phyloP scores from a whole-genome alignment of 2,329 filamentous ascomycete genomes.

The Fusarium paranaense region DNA sequence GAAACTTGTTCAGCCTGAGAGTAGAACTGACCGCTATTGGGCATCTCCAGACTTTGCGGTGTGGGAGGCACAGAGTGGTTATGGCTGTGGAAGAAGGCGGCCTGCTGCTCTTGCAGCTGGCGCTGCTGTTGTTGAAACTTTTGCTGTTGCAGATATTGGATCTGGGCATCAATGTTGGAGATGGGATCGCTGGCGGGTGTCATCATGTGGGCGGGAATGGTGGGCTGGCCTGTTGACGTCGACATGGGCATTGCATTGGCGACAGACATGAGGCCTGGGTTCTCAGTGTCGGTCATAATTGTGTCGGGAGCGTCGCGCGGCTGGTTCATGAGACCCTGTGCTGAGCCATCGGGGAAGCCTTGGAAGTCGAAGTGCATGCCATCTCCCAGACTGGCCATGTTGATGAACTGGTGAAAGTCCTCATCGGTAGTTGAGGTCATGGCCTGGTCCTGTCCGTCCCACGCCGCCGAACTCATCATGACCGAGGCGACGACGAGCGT shows the following conservation, averaged over 20 bases:
- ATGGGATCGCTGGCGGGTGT: slow-evolving; percentile 63
- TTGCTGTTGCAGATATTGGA: slow-evolving; percentile 74
- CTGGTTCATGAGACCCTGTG: slow-evolving; percentile 48
- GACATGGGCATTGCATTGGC: slow-evolving; percentile 59
- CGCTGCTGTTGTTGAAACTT: slow-evolving; percentile 70
- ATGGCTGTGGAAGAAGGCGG: slow-evolving; percentile 65
- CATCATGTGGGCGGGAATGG: slow-evolving; percentile 60
- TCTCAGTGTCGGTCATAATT: slow-evolving; percentile 51
- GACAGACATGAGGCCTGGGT: slow-evolving; percentile 46
- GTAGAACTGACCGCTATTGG: slow-evolving; percentile 68
- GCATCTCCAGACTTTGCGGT: slow-evolving; percentile 83
- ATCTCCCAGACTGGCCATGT: slow-evolving; percentile 66
- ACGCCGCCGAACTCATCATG: slow-evolving; percentile 66
- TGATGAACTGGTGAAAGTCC: slow-evolving; percentile 73
- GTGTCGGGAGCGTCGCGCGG: slow-evolving; percentile 48
- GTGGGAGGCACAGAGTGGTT: slow-evolving; percentile 79
- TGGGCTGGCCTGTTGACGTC: slow-evolving; percentile 56
- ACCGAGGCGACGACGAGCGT: slow-evolving; percentile 30
- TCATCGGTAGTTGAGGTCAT: slow-evolving; percentile 65
- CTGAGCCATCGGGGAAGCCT: slow-evolving; percentile 59
- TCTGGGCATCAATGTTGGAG: slow-evolving; percentile 72
- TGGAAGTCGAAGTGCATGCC: slow-evolving; percentile 71
- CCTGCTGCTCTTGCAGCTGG: slow-evolving; percentile 68
- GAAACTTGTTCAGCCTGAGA: slow-evolving; percentile 64
- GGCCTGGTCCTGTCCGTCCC: slow-evolving; percentile 68